Conservation (phyloP, 257 asterid genomes). For the Hygrophila difformis region DNA sequence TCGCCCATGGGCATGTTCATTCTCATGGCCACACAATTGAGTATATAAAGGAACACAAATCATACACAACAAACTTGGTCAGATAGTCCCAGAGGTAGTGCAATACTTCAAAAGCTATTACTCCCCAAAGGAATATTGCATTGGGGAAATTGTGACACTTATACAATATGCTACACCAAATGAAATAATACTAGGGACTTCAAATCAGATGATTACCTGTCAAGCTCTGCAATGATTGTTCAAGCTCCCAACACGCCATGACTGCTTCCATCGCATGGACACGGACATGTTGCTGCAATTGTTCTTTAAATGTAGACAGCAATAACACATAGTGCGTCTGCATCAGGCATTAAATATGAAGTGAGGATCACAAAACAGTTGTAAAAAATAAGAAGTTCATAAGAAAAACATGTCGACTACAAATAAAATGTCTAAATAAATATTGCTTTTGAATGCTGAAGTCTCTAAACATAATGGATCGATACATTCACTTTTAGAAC, state of each 20-base stretch:
- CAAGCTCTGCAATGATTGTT: conserved; percentile 87
- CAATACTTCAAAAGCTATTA: neutral
- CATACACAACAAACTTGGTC: too few species aligned
- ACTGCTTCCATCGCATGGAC: conserved; percentile 99
- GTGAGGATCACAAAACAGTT: too few species aligned
- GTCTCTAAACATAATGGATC: neutral
- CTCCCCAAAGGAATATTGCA: neutral
- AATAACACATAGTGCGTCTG: conserved; percentile 85
- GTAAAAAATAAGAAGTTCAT: conserved; percentile 6
- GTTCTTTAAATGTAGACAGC: conserved; percentile 92
- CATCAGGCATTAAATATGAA: too few species aligned
- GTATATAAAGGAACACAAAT: neutral
- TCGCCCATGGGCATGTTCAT: too few species aligned
- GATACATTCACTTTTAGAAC: neutral
- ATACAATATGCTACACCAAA: neutral
- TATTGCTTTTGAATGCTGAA: neutral
- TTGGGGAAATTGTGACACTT: neutral
- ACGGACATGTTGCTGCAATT: conserved; percentile 90
- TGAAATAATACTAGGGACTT: neutral
- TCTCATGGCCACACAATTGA: neutral
- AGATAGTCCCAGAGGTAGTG: neutral
- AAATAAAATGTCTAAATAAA: neutral
- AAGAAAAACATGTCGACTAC: neutral
- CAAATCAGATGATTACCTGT: conserved; percentile 43
- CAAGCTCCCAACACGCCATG: conserved; percentile 99